Evolutionary conservation across 371 early-diverging fungal species (phyloP), one percentile per base, ranked within the genome.

Genomic region (Catenaria anguillulae): DNA sequence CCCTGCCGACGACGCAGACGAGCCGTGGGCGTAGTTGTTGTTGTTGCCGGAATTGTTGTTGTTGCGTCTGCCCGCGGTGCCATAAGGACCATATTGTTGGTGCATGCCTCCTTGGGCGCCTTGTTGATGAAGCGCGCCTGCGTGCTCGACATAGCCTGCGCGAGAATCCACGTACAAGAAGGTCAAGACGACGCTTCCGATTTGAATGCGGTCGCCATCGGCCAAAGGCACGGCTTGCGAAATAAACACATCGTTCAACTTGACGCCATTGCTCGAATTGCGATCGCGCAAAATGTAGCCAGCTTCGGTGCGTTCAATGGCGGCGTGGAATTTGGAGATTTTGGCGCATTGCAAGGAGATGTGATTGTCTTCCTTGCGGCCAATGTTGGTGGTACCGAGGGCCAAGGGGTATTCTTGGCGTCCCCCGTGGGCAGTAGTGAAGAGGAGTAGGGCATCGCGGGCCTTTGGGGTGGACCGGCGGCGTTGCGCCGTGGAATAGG

Each of bases 281-380:
- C 62, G 61, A 67, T 78, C 79, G 24, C 64, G 65, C 45, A 78
- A 48, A 13, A 21, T 60, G 31, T 60, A 35, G 4, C 55, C 60
- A 13, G 8, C 8, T 6, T 6, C 34, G 26, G 10, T 17, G 29
- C 60, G 56, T 37, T 68, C 66, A 26, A 77, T 63, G 60, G 65
- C 23, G n/a, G 75, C 77, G 60, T 78, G 79, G 66, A 73, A 64
- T 60, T 77, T 78, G 33, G 69, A 68, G 33, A 77, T 77, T 55
- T 75, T 71, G 34, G 67, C 65, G 64, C 71, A 70, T n/a, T 66
- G 42, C 34, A 78, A 64, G 3, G 70, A 70, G 37, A 78, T 75
- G 52, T 75, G 55, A 54, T 76, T 75, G 66, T 74, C 77, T 42
- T 75, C 74, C 54, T 73, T 73, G 19, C 79, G 55, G 4, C 79